Evolutionary conservation across 2,329 filamentous ascomycete genomes (phyloP).

Genomic region (Cercospora sp.): DNA sequence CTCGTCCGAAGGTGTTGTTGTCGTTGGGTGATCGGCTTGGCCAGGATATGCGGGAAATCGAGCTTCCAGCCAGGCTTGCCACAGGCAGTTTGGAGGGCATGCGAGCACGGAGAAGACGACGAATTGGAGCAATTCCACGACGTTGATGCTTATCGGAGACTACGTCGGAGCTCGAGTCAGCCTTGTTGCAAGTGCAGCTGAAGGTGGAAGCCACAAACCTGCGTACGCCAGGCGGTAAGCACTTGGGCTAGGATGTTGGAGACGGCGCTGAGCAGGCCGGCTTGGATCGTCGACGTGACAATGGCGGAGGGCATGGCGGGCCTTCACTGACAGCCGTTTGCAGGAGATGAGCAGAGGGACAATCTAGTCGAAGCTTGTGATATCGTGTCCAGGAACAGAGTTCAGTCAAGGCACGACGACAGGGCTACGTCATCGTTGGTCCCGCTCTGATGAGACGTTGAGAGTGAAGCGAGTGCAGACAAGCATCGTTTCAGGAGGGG

Average conservation of each 20-base stretch:
- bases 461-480: neutral
- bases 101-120: conserved; percentile 69
- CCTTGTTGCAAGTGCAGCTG: neutral
- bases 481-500: neutral
- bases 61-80: conserved; percentile 78
- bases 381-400: neutral
- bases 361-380: neutral
- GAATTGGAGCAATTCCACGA: conserved; percentile 72
- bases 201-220: conserved; percentile 48
- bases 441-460: neutral
- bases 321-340: neutral
- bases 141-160: conserved; percentile 57
- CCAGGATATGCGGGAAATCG: conserved; percentile 63
- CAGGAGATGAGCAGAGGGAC: neutral
- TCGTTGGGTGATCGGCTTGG: conserved; percentile 42
- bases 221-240: conserved; percentile 61
- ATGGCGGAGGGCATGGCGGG: conserved; percentile 53
- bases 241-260: conserved; percentile 74
- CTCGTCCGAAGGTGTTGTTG: conserved; percentile 29
- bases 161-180: conserved; percentile 10
- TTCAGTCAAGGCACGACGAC: neutral
- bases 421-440: neutral
- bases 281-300: conserved; percentile 63
- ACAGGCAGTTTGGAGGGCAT: conserved; percentile 80
- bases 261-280: conserved; percentile 62